Base-by-base conservation (phyloP, 352 stramenopile species). In the Globisporangium viniferum region DNA sequence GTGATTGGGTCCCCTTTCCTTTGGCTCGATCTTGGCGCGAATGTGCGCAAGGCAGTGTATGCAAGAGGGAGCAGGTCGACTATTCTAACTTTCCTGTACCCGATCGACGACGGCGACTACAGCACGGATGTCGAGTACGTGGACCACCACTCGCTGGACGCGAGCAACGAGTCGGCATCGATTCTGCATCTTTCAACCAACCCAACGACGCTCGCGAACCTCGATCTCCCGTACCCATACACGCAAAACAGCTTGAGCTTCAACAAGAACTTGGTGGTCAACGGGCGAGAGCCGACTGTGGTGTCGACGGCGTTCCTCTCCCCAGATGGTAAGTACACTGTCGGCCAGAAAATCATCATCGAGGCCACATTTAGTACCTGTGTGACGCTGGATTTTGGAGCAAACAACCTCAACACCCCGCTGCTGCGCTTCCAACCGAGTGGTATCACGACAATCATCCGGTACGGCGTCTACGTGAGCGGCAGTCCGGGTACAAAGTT, bases 131-230 rank as follows among this genome's bases (percentile, higher is more conserved):
- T 94, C 53, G 82, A 93, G 49, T 95, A 95, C 63, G 79, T 93
- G 22, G 88, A 95, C 59, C 78, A 90, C 56, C 88, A 94, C 65
- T 95, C 86, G 15, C 77, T 95, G 8, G 85, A 95, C 49, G 74
- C 81, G 4, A 88, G 75, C 14, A 75, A 72, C n/a, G 66, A 66
- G 18, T 81, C 77, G n/a, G 71, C 70, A 14, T 60, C 57, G 8
- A 93, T 92, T 51, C 44, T 88, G 29, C 82, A 91, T 61, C 59
- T 80, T 3, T 86, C 88, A 18, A 91, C 86, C 2, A 83, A 80
- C 39, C 88, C 88, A 27, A 94, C 86, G 15, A 91, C 84, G 1
- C 48, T 73, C 18, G 88, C 86, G 5, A 82, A 91, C 55, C 66
- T 90, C 0, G 77, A 89, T 64, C 76, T 95, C 29, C 85, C 86